Evolutionary conservation across 176 grass and related monocot species (phyloP).

Genomic region (Avena insularis): DNA sequence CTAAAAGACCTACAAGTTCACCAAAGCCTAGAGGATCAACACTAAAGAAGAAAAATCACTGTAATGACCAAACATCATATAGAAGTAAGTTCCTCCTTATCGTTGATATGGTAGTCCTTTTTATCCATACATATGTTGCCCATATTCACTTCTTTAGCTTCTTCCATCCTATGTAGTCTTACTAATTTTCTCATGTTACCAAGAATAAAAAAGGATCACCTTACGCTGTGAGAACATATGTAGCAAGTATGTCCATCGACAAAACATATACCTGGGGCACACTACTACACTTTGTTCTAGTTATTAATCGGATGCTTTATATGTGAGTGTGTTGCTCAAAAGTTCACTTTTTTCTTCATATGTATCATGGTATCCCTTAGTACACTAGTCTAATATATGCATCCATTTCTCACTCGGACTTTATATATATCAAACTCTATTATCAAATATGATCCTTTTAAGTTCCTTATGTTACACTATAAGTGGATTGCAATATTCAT

Average conservation of each 20-base stretch:
- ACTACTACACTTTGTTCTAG: not conserved
- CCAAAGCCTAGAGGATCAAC: not conserved
- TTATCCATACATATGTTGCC: not conserved
- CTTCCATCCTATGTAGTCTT: too few species aligned
- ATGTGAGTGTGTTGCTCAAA: not conserved
- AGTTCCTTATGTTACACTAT: not conserved
- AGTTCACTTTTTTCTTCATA: not conserved
- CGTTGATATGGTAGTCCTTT: not conserved
- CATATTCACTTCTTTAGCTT: not conserved
- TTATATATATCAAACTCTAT: not conserved
- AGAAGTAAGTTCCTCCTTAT: conserved; percentile 20
- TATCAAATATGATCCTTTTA: not conserved
- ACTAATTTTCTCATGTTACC: not conserved
- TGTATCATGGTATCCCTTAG: not conserved
- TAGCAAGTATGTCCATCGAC: not conserved
- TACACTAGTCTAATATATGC: not conserved
- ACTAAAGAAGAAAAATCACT: not conserved
- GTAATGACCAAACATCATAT: not conserved
- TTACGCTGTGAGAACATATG: not conserved
- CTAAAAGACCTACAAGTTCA: not conserved
- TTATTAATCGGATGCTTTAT: not conserved
- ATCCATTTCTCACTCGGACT: not conserved
- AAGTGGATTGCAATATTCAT: too few species aligned
- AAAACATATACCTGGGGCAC: not conserved
- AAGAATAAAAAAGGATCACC: not conserved